These are phyloP conservation scores for Myriosclerotinia duriaeana DNA, from an alignment of 2,329 filamentous ascomycete species.

Conservation along the genomic window DNA sequence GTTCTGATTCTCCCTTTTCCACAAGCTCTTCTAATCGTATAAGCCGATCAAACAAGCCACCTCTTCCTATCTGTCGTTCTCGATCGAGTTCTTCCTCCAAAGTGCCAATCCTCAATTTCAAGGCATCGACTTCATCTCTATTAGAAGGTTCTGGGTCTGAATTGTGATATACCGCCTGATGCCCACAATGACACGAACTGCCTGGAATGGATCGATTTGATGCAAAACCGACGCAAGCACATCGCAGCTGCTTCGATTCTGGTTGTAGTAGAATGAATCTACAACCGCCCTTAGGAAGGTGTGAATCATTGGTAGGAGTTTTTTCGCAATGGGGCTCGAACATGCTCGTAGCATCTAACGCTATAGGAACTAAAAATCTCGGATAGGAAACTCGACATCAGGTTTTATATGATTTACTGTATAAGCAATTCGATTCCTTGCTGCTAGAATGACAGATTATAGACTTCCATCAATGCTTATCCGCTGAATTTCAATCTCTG, in stretches of 20 bases:
- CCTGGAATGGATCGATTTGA: constrained; percentile 55
- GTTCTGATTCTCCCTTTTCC: constrained; percentile 53
- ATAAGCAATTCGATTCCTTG: background rate
- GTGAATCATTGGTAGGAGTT: constrained; percentile 43
- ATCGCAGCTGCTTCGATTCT: constrained; percentile 57
- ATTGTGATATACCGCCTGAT: constrained; percentile 59
- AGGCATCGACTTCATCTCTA: constrained; percentile 49
- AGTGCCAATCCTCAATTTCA: constrained; percentile 48
- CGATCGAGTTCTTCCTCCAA: constrained; percentile 48
- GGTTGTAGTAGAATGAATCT: constrained; percentile 58
- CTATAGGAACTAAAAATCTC: constrained; percentile 32
- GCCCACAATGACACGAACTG: constrained; percentile 58
- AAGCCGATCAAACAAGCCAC: constrained; percentile 34
- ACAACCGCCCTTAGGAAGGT: constrained; percentile 57
- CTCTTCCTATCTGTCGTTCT: constrained; percentile 38
- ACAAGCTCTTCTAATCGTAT: constrained; percentile 54
- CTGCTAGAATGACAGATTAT: too few relatives aligned
- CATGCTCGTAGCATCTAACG: constrained; percentile 34
- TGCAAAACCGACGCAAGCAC: constrained; percentile 58
- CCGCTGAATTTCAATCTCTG: background rate
- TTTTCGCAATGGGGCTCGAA: constrained; percentile 38
- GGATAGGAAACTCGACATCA: constrained; percentile 29
- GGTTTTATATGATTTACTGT: background rate
- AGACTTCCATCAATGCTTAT: background rate
- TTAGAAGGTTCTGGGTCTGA: constrained; percentile 48